These are phyloP conservation scores for Calonectria pseudoreteaudii DNA, from an alignment of 2,329 filamentous ascomycete genomes.

Conservation along the genomic window DNA sequence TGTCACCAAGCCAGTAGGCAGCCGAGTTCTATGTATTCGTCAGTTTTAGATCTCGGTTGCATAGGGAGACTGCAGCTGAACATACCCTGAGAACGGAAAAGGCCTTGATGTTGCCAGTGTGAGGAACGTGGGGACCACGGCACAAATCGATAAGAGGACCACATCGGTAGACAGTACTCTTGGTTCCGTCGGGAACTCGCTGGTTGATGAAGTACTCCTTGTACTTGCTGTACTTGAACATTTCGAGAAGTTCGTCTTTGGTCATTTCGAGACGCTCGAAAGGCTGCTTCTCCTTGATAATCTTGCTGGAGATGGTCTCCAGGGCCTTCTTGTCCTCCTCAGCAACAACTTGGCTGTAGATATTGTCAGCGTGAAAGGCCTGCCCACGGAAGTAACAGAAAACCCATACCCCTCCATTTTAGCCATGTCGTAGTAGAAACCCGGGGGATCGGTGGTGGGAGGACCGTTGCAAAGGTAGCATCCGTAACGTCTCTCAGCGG, in stretches of 20 bases:
- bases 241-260: slow-evolving; percentile 92
- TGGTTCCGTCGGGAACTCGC: slow-evolving; percentile 81
- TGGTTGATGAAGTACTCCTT: slow-evolving; percentile 93
- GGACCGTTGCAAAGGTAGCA: slow-evolving; percentile 95
- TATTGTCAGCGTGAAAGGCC: slow-evolving; percentile 42
- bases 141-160: slow-evolving; percentile 96
- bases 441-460: slow-evolving; percentile 79
- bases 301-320: slow-evolving; percentile 82
- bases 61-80: neutral
- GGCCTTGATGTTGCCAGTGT: slow-evolving; percentile 93
- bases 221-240: slow-evolving; percentile 98
- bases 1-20: slow-evolving; percentile 94
- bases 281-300: slow-evolving; percentile 96
- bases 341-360: slow-evolving; percentile 75
- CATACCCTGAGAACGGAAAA: slow-evolving; percentile 88
- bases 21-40: slow-evolving; percentile 70
- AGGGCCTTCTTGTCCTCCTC: slow-evolving; percentile 87
- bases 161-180: slow-evolving; percentile 93
- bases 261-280: slow-evolving; percentile 91
- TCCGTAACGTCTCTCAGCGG: slow-evolving; percentile 88
- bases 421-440: slow-evolving; percentile 98
- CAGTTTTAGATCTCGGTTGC: slow-evolving; percentile 12
- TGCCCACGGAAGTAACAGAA: neutral
- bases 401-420: slow-evolving; percentile 53
- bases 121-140: slow-evolving; percentile 90